Base-by-base conservation (phyloP, 139 green algal genomes). In the Volvox africanus region DNA sequence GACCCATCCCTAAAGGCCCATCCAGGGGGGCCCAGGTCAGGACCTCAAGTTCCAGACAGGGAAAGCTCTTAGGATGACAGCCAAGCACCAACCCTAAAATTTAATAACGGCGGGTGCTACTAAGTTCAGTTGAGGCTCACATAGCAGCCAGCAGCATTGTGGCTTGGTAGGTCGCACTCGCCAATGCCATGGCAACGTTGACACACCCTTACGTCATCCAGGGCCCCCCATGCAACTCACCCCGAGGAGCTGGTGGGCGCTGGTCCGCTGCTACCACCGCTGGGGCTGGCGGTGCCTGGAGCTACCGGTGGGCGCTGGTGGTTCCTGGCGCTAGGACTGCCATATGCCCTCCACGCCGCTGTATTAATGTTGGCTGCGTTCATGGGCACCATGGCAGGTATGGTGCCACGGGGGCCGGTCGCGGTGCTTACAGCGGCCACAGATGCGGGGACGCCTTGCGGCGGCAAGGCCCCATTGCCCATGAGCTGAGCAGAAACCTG, bases 341-440 rank as follows among this genome's bases (percentile, higher is more conserved):
- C 91, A 61, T 92, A 93, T 20, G 91, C 91, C 37, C 87, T 92
- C 87, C 87, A 93, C 0, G 91, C 91, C 12, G 91, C 91, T 30
- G 37, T 50, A 55, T 67, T 91, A 11, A n/a, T 79, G 61, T 22
- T 71, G 24, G 2, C 33, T 33, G 87, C 87, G 76, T n/a, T 55
- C 18, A 65, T 76, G 35, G 76, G 87, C 12, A 82, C 50, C 87
- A 90, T 85, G 30, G 87, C 21, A 24, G 87, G 87, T 32, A 91
- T 86, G 32, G 83, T 67, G 83, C 81, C 61, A 1, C 81, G 61
- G n/a, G 12, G 30, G 5, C 30, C 61, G 61, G 50, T 13, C 16
- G 28, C 80, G 16, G 50, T 20, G 35, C 21, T 73, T 44, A 61
- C 24, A 24, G 80, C 36, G 26, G 61, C 18, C 26, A 35, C 71